phyloP scores from a whole-genome alignment of 2,329 filamentous ascomycete genomes.

The Sphaerulina musiva region DNA sequence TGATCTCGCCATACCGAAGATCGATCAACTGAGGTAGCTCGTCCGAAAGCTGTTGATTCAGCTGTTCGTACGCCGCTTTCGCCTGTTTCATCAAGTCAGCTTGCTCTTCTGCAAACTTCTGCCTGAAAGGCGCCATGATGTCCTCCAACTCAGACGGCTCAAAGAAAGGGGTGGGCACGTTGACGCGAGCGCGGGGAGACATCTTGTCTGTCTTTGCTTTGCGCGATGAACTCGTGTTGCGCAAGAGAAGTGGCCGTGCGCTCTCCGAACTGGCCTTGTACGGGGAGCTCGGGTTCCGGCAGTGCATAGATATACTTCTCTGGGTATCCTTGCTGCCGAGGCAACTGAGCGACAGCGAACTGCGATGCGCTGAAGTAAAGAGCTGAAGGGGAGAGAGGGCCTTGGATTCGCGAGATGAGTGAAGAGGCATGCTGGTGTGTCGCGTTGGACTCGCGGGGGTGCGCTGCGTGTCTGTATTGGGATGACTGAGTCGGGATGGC shows the following conservation, averaged over 20 bases:
- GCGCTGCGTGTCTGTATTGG: conserved; percentile 9
- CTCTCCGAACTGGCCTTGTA: conserved; percentile 2
- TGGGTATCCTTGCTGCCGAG: neutral
- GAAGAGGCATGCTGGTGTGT: conserved; percentile 7
- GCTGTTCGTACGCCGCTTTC: conserved; percentile 84
- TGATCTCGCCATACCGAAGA: conserved; percentile 49
- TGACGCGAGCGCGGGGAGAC: neutral
- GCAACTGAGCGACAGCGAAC: neutral
- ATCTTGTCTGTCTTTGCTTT: neutral
- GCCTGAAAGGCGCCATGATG: conserved; percentile 29
- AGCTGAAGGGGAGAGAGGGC: conserved; percentile 5
- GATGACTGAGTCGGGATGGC: neutral
- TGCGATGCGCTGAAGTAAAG: neutral
- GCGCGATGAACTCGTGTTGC: neutral
- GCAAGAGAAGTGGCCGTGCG: conserved; percentile 1
- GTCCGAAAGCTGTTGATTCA: conserved; percentile 90
- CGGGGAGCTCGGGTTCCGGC: neutral
- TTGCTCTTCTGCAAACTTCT: conserved; percentile 26
- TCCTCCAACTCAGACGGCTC: conserved; percentile 32
- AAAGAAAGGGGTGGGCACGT: conserved; percentile 25
- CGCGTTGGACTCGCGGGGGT: conserved; percentile 7
- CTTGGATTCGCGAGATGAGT: conserved; percentile 5
- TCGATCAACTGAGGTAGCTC: conserved; percentile 96
- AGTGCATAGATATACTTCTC: conserved; percentile 1
- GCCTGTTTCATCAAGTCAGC: conserved; percentile 44